Evolutionary conservation across 1,284 basidiomycete species (phyloP), one percentile per base, ranked within the genome.

Genomic region (Ceraceosorus guamensis): DNA sequence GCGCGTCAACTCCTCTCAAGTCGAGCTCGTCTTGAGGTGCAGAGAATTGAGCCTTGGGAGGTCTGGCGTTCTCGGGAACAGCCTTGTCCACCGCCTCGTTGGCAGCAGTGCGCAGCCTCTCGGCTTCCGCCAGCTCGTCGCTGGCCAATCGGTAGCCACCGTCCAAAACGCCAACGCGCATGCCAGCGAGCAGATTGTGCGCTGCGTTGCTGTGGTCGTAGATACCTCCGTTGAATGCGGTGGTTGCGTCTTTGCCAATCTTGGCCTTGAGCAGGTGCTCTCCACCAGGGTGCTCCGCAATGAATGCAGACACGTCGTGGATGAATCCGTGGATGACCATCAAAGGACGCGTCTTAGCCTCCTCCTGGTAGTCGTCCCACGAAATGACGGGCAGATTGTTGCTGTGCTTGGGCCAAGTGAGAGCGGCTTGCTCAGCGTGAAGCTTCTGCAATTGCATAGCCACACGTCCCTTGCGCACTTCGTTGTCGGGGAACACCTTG

Each of bases 401-500:
- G 44, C 64, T 62, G 6, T 62, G 60, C 60, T 70, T 73, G 57
- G 71, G 65, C 62, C 62, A 73, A 55, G 62, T 48, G 53, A 75
- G 65, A 49, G 63, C 50, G 45, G 61, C 46, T 37, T 64, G 52
- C 30, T 58, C 47, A 34, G 67, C 59, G 64, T 72, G 65, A 10
- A 66, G 59, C 50, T 66, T 60, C 52, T 67, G 65, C 24, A 75
- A 65, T 61, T 71, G 61, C 73, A 75, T 75, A 46, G 68, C 67
- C 24, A 73, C 63, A 45, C 66, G 66, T 13, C 73, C 73, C 62
- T 75, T 75, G 58, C 63, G 60, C 47, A 75, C 68, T 52, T 75
- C 73, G 60, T 75, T 75, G 57, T 75, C 73, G 41, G 73, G 73
- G 73, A 75, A 75, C 14, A 59, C 59, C 64, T 75, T 74, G 55